A percentile compares a stretch with the other conserved stretches of the same genome.
Conservation (phyloP, 768 basidiomycete species). For the Russula dissimulans region DNA sequence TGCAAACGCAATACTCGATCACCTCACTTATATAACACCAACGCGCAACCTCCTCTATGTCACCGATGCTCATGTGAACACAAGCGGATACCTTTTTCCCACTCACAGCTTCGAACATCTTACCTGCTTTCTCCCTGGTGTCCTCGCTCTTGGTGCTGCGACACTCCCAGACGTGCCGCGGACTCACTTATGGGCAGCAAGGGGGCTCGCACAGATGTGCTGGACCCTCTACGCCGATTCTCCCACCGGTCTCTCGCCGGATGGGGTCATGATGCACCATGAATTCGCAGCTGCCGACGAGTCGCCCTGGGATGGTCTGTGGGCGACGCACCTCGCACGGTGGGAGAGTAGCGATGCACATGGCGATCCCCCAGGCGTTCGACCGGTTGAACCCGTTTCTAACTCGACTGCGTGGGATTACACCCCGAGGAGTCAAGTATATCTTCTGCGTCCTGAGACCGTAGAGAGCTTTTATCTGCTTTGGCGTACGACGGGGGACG, state of each 20-base stretch:
- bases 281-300: neutral
- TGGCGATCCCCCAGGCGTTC: slow-evolving; percentile 10
- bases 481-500: slow-evolving; percentile 61
- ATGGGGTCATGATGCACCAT: slow-evolving; percentile 34
- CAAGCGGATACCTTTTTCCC: slow-evolving; percentile 6
- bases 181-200: slow-evolving; percentile 65
- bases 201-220: slow-evolving; percentile 66
- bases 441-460: slow-evolving; percentile 64
- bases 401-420: slow-evolving; percentile 39
- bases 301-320: slow-evolving; percentile 10
- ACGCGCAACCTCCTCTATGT: slow-evolving; percentile 63
- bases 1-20: slow-evolving; percentile 50
- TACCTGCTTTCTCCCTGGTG: slow-evolving; percentile 71
- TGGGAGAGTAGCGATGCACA: slow-evolving; percentile 17
- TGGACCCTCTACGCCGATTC: slow-evolving; percentile 68
- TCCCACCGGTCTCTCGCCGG: slow-evolving; percentile 60
- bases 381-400: neutral
- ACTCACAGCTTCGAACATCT: slow-evolving; percentile 64
- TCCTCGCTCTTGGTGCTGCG: slow-evolving; percentile 63
- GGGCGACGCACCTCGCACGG: slow-evolving; percentile 13
- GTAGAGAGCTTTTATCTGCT: slow-evolving; percentile 64
- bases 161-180: slow-evolving; percentile 48
- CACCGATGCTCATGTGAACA: slow-evolving; percentile 37
- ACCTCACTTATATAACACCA: slow-evolving; percentile 58
- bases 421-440: slow-evolving; percentile 32